These are phyloP conservation scores for Ascochyta clinopodiicola DNA, from an alignment of 2,329 filamentous ascomycete species.

Conservation along the genomic window DNA sequence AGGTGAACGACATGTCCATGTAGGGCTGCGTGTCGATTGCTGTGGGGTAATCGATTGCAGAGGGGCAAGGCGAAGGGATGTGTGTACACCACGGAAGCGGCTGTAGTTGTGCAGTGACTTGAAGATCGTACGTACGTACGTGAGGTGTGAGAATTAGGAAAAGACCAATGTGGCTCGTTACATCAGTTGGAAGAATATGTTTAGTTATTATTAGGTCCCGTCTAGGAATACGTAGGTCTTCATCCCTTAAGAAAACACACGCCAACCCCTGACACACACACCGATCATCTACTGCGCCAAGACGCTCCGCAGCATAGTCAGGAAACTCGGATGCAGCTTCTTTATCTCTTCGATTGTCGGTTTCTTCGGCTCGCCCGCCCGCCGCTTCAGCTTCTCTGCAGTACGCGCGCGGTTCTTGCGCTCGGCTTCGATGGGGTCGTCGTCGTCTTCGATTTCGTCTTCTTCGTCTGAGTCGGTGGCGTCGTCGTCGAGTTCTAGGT, in stretches of 20 bases:
- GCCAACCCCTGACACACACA: not conserved
- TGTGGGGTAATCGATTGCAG: too few relatives aligned
- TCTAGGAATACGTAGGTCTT: conserved; percentile 6
- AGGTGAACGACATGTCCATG: too few relatives aligned
- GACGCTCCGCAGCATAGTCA: conserved; percentile 81
- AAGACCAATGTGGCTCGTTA: too few relatives aligned
- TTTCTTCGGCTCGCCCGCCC: conserved; percentile 84
- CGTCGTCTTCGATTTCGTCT: conserved; percentile 71
- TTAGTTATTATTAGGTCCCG: not conserved
- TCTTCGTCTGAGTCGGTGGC: conserved; percentile 62
- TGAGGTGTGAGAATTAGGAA: too few relatives aligned
- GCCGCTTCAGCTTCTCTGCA: conserved; percentile 80
- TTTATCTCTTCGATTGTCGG: conserved; percentile 79
- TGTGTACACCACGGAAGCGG: too few relatives aligned
- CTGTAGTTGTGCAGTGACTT: too few relatives aligned
- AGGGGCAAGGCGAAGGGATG: too few relatives aligned
- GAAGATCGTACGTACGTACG: too few relatives aligned
- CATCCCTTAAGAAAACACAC: not conserved
- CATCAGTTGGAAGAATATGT: not conserved
- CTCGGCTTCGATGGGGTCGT: conserved; percentile 89
- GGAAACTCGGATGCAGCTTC: conserved; percentile 79
- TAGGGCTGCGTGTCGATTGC: too few relatives aligned
- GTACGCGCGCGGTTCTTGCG: conserved; percentile 76
- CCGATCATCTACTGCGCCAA: conserved; percentile 60
- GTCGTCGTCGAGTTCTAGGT: conserved; percentile 79